phyloP scores from a whole-genome alignment of 805 yeast genomes.

The Nakazawaea peltata region DNA sequence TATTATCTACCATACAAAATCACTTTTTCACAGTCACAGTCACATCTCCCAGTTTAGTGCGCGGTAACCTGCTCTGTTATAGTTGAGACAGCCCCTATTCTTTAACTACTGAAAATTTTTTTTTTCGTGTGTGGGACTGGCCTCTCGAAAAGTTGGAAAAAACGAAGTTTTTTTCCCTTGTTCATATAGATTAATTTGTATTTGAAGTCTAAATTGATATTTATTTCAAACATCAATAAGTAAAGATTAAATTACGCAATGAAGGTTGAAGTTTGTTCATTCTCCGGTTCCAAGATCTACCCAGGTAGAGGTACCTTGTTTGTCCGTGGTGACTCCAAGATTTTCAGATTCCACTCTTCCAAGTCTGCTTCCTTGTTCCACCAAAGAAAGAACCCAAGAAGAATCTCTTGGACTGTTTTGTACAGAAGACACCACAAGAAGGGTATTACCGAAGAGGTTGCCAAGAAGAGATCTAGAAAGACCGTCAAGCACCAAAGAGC shows the following conservation, averaged over 20 bases:
- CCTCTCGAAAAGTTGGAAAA: no score
- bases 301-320: slow-evolving; percentile 99
- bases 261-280: slow-evolving; percentile 99
- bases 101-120: no score
- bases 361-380: slow-evolving; percentile 96
- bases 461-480: slow-evolving; percentile 97
- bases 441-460: slow-evolving; percentile 97
- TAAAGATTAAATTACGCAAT: slow-evolving; percentile 32
- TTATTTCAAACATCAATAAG: no score
- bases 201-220: no score
- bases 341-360: slow-evolving; percentile 98
- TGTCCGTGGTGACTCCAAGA: slow-evolving; percentile 99
- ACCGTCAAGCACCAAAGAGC: slow-evolving; percentile 98
- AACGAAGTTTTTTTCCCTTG: no score
- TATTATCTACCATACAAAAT: no score
- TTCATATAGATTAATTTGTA: no score
- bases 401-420: slow-evolving; percentile 98
- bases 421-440: slow-evolving; percentile 99
- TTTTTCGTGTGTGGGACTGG: no score
- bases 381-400: slow-evolving; percentile 99
- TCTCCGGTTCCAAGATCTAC: slow-evolving; percentile 99
- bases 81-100: no score
- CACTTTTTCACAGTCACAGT: no score
- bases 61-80: no score
- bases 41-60: no score